Percentiles rank a stretch among this genome's conserved stretches.
These are phyloP conservation scores for Geotrichum phurueaensis DNA, from an alignment of 1,139 yeast genomes.

Conservation along the genomic window DNA sequence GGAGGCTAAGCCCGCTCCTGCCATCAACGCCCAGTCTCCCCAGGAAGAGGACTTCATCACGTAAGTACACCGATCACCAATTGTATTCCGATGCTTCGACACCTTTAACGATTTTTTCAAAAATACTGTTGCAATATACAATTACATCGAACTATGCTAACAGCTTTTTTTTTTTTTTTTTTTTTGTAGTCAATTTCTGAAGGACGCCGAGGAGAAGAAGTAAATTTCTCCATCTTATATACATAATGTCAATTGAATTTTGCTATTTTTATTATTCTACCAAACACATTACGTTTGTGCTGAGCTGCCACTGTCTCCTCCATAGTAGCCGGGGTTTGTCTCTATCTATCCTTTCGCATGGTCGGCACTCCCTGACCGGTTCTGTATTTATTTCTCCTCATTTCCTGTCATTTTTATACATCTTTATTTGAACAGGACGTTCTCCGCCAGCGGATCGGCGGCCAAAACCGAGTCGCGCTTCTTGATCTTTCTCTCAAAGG, in stretches of 20 bases:
- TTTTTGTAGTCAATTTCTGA: conserved; percentile 14
- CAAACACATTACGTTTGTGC: not conserved
- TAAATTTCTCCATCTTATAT: conserved; percentile 3
- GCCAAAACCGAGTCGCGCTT: conserved; percentile 69
- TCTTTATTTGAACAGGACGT: conserved; percentile 49
- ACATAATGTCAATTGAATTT: not conserved
- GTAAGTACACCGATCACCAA: conserved; percentile 28
- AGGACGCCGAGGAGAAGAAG: conserved; percentile 18
- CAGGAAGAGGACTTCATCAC: conserved; percentile 81
- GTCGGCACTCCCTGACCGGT: not conserved
- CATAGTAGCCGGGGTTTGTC: not conserved
- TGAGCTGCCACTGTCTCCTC: not conserved
- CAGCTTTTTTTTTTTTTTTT: not conserved
- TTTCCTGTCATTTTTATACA: not conserved
- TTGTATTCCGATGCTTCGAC: not conserved
- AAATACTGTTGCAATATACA: no score
- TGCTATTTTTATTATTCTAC: not conserved
- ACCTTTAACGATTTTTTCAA: not conserved
- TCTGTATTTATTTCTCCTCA: not conserved
- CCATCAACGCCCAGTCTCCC: conserved; percentile 68
- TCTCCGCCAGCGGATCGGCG: conserved; percentile 81
- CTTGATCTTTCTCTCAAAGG: conserved; percentile 66
- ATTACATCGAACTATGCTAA: not conserved
- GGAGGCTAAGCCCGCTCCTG: conserved; percentile 54
- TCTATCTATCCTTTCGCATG: not conserved